A percentile compares a stretch with the other conserved stretches of the same genome.
Conservation (phyloP, 208 protist genomes). For the Polymyxa betae region DNA sequence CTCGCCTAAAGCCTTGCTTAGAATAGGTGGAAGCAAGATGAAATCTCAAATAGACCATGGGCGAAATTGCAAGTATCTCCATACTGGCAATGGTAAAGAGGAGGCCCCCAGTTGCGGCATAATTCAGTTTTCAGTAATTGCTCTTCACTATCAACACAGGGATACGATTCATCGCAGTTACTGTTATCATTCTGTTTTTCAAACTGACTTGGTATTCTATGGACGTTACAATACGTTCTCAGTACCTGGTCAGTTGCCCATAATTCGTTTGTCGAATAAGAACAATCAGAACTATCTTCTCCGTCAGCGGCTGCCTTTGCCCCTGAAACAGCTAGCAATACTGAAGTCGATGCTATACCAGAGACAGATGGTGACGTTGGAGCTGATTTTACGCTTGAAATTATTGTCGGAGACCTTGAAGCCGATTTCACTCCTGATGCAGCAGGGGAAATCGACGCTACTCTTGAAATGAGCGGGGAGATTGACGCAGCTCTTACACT, state of each 20-base stretch:
- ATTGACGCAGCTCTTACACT: no score
- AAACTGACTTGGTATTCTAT: not conserved
- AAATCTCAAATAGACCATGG: not conserved
- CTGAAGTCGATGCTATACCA: no score
- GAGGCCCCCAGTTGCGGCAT: slow-evolving; percentile 44
- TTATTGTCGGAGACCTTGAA: no score
- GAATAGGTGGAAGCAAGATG: not conserved
- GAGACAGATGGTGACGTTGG: no score
- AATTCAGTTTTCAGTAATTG: slow-evolving; percentile 43
- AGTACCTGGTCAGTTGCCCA: not conserved
- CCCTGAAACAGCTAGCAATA: no score
- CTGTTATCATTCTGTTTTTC: not conserved
- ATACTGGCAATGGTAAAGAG: slow-evolving; percentile 47
- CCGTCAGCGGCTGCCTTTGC: no score
- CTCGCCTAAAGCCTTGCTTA: not conserved
- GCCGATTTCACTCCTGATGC: no score
- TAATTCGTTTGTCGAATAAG: not conserved
- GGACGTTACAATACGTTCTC: not conserved
- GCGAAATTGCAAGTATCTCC: slow-evolving; percentile 40
- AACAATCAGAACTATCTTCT: no score
- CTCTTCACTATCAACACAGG: slow-evolving; percentile 21
- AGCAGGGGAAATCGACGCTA: no score
- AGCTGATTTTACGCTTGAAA: no score
- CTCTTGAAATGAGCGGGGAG: no score
- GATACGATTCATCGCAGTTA: not conserved